Conservation (phyloP, 225 moss, liverwort and hornwort species). For the Straminergon stramineum region DNA sequence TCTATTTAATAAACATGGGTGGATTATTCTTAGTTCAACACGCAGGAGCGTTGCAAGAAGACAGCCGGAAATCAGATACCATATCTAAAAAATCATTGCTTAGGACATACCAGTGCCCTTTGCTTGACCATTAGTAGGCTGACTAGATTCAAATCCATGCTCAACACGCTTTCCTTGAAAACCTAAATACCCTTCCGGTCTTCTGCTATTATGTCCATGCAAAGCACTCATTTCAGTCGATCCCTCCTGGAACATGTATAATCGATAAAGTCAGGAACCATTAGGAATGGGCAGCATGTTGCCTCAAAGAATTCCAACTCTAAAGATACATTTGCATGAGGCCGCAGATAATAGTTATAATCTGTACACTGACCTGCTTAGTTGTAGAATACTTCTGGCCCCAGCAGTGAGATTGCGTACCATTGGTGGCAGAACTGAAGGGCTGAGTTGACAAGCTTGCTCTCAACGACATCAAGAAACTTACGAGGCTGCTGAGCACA, state of each 20-base stretch:
- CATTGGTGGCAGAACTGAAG: constrained; percentile 7
- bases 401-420: constrained; percentile 51
- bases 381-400: constrained; percentile 28
- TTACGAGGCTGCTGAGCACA: constrained; percentile 65
- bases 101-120: constrained; percentile 16
- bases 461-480: constrained; percentile 61
- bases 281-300: background rate
- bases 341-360: background rate
- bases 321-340: background rate
- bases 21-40: background rate
- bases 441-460: constrained; percentile 16
- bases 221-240: constrained; percentile 37
- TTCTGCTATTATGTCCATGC: constrained; percentile 64
- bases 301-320: background rate
- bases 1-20: background rate
- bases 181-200: constrained; percentile 25
- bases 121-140: background rate
- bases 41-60: background rate
- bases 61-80: background rate
- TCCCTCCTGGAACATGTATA: constrained; percentile 27
- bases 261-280: background rate
- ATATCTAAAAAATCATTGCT: background rate
- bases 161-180: constrained; percentile 29
- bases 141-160: constrained; percentile 15
- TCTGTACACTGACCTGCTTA: constrained; percentile 14